phyloP scores from a whole-genome alignment of 768 basidiomycete genomes.

The Russula olivacea region DNA sequence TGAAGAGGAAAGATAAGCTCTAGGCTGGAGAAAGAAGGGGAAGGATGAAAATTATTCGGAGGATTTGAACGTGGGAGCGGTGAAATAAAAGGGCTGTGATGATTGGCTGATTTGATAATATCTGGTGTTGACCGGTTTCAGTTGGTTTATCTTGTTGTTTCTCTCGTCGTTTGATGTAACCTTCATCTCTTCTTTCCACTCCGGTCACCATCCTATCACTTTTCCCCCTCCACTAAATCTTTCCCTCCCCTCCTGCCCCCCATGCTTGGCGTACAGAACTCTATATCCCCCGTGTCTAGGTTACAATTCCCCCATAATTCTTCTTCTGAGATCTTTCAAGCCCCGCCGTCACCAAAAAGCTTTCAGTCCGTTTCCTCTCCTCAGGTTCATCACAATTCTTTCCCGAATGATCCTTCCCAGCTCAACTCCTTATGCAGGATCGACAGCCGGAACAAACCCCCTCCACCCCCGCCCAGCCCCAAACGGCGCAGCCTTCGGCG shows the following conservation, averaged over 20 bases:
- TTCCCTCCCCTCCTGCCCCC: background rate
- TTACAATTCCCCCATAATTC: slow-evolving; percentile 21
- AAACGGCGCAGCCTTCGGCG: slow-evolving; percentile 1
- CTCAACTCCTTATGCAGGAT: slow-evolving; percentile 18
- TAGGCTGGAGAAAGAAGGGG: too few relatives aligned
- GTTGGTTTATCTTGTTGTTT: slow-evolving; percentile 10
- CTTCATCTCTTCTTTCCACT: slow-evolving; percentile 16
- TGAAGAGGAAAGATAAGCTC: slow-evolving; percentile 5
- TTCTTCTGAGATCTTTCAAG: slow-evolving; percentile 21
- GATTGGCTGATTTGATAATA: slow-evolving; percentile 24
- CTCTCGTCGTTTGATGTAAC: slow-evolving; percentile 19
- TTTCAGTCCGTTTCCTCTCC: slow-evolving; percentile 22
- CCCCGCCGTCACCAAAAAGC: slow-evolving; percentile 14
- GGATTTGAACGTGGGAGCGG: slow-evolving; percentile 13
- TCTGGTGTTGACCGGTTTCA: background rate
- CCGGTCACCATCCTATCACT: slow-evolving; percentile 12
- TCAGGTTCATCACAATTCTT: slow-evolving; percentile 8
- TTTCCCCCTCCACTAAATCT: background rate
- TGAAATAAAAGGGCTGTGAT: slow-evolving; percentile 7
- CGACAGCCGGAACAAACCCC: slow-evolving; percentile 13
- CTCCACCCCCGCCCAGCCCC: slow-evolving; percentile 18
- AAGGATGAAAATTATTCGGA: background rate
- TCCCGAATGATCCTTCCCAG: slow-evolving; percentile 19
- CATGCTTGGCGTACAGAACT: slow-evolving; percentile 22
- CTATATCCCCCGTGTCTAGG: slow-evolving; percentile 23